Base-by-base conservation (phyloP, 202 grass and related monocot species). In the Hordeum pubiflorum region DNA sequence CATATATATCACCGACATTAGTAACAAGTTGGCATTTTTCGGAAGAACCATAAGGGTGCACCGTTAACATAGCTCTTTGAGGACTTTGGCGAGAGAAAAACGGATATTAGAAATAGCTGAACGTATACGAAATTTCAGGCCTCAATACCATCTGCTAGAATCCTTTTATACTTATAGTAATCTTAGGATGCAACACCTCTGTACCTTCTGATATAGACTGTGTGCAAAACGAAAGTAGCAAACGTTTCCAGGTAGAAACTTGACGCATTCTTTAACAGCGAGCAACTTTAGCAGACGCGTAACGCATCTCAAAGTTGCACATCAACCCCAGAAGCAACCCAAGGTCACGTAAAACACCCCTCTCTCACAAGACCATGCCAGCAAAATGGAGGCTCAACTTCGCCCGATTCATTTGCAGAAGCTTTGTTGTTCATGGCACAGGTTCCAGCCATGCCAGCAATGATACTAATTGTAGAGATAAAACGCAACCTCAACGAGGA, bases 361-460 rank as follows among this genome's bases (percentile, higher is more conserved):
- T 55, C 22, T 61, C 18, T 18, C 48, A 9, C 44, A 61, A 59
- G 10, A 52, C 27, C 3, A 36, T 17, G 23, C 24, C 24, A 48
- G 4, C 1, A 11, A 27, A 36, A 21, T 18, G 20, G 74, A 1
- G 62, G 15, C 5, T 41, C 29, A 71, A 66, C 26, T 79, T 79
- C 61, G 46, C 48, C 27, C 20, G 15, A 75, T 67, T 38, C 27
- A 79, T 20, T 60, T 79, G 59, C 29, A 75, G 61, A 65, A 32
- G 68, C 8, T 50, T 26, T 48, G 22, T 68, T 79, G 52, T n/a
- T 79, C 41, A 14, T 60, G 40, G 17, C 79, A 74, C 39, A 29
- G 85, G 69, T 82, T 61, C 13, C 10, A 55, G 74, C 66, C 60
- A 82, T 82, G 79, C 74, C 14, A 79, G 29, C 40, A 79, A 54